Evolutionary conservation across 2,329 filamentous ascomycete genomes (phyloP).

Genomic region (Clarireedia sp.): DNA sequence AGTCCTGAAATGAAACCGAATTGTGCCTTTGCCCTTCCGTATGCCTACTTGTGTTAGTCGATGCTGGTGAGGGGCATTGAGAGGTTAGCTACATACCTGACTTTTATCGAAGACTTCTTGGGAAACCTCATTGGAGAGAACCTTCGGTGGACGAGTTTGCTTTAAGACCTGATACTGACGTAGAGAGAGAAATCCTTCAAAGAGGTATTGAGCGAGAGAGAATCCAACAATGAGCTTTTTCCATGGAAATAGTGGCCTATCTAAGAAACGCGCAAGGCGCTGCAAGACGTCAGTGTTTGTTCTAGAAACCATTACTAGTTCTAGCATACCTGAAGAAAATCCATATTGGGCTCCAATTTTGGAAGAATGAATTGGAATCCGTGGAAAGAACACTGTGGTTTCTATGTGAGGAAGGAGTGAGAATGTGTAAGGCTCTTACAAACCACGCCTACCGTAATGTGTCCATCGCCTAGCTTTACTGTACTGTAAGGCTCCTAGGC

Average conservation of each 20-base stretch:
- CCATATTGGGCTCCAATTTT: conserved; percentile 24
- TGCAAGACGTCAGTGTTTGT: conserved; percentile 29
- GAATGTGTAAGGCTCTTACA: not conserved
- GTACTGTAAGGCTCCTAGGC: not conserved
- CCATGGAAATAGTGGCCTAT: conserved; percentile 92
- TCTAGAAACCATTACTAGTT: not conserved
- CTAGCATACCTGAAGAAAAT: conserved; percentile 29
- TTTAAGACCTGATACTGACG: conserved; percentile 86
- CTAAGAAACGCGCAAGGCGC: conserved; percentile 76
- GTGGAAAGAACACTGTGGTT: not conserved
- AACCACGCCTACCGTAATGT: not conserved
- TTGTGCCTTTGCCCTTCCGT: conserved; percentile 91
- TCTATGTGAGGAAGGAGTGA: not conserved
- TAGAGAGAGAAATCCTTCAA: conserved; percentile 82
- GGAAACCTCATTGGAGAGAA: conserved; percentile 80
- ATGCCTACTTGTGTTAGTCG: conserved; percentile 47
- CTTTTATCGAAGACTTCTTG: conserved; percentile 90
- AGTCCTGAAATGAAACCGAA: conserved; percentile 76
- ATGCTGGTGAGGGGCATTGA: not conserved
- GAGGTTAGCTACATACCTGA: conserved; percentile 45
- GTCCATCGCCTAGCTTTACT: not conserved
- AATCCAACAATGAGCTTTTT: conserved; percentile 94
- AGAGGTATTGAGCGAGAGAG: conserved; percentile 80
- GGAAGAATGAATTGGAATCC: not conserved
- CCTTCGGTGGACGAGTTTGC: conserved; percentile 71